Conservation (phyloP, 2,329 filamentous ascomycete genomes). For the Sporothrix brunneoviolacea region DNA sequence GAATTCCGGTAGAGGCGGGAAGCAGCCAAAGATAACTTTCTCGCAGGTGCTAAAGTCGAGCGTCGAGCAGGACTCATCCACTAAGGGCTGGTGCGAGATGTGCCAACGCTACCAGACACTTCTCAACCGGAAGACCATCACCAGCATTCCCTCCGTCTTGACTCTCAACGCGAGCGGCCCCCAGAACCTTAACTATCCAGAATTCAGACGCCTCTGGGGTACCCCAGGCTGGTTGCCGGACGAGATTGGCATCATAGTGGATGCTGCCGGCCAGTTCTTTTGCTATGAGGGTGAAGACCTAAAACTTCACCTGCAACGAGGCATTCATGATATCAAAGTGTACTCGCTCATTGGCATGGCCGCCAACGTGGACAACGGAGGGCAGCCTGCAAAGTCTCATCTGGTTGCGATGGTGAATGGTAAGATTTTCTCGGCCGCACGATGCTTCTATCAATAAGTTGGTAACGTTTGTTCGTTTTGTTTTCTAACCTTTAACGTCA, state of each 20-base stretch:
- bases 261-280: conserved; percentile 76
- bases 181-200: conserved; percentile 51
- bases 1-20: conserved; percentile 35
- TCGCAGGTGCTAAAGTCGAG: conserved; percentile 89
- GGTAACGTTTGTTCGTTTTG: background rate
- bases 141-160: conserved; percentile 74
- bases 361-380: conserved; percentile 78
- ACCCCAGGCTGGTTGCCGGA: conserved; percentile 86
- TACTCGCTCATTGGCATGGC: conserved; percentile 90
- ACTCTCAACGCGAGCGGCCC: conserved; percentile 69
- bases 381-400: conserved; percentile 74
- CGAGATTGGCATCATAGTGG: conserved; percentile 87
- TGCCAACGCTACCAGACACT: conserved; percentile 89
- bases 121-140: conserved; percentile 75
- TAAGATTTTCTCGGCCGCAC: conserved; percentile 31
- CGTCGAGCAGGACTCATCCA: conserved; percentile 81
- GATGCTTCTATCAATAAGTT: too few relatives aligned
- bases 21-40: conserved; percentile 59
- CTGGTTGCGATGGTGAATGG: conserved; percentile 88
- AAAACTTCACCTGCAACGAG: conserved; percentile 69
- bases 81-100: conserved; percentile 85
- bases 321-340: conserved; percentile 73
- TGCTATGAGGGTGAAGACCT: conserved; percentile 93
- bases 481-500: background rate
- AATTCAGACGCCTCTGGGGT: conserved; percentile 77